These are phyloP conservation scores for Kalanchoe fedtschenkoi DNA, from an alignment of 164 flowering plant genomes.

Conservation along the genomic window DNA sequence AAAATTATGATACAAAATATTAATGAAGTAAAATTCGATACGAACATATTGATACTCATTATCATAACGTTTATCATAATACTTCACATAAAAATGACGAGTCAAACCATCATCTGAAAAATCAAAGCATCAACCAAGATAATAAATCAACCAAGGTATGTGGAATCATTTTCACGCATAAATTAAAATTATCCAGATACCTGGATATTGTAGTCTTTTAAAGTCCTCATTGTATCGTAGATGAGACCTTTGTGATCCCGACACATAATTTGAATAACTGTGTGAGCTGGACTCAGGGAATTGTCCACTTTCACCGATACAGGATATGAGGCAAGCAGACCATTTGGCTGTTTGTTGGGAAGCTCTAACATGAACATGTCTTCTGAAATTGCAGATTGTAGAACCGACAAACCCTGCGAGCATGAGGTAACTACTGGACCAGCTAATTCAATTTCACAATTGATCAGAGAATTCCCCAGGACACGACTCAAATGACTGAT, in stretches of 20 bases:
- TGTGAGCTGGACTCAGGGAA: slow-evolving; percentile 74
- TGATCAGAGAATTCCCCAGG: slow-evolving; percentile 52
- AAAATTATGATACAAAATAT: too few species aligned
- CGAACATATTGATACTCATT: too few species aligned
- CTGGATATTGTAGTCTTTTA: slow-evolving; percentile 87
- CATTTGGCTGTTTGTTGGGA: slow-evolving; percentile 17
- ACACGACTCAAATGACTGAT: slow-evolving; percentile 25
- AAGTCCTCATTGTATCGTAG: slow-evolving; percentile 78
- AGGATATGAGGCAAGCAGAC: slow-evolving; percentile 14
- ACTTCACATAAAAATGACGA: too few species aligned
- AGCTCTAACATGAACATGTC: slow-evolving; percentile 32
- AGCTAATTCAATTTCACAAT: slow-evolving; percentile 58
- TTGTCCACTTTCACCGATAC: slow-evolving; percentile 63
- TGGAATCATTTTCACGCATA: too few species aligned
- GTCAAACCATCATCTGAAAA: too few species aligned
- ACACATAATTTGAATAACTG: slow-evolving; percentile 72
- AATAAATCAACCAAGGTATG: too few species aligned
- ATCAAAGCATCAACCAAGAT: too few species aligned
- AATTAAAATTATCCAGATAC: too few species aligned
- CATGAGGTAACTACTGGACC: slow-evolving; percentile 42
- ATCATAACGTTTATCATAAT: too few species aligned
- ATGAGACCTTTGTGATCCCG: slow-evolving; percentile 86
- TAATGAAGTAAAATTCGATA: too few species aligned
- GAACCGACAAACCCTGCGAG: slow-evolving; percentile 45
- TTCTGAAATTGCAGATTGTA: slow-evolving; percentile 41